Evolutionary conservation across 2,329 filamentous ascomycete genomes (phyloP), one percentile per base, ranked within the genome.

Genomic region (Microcera coccophila): DNA sequence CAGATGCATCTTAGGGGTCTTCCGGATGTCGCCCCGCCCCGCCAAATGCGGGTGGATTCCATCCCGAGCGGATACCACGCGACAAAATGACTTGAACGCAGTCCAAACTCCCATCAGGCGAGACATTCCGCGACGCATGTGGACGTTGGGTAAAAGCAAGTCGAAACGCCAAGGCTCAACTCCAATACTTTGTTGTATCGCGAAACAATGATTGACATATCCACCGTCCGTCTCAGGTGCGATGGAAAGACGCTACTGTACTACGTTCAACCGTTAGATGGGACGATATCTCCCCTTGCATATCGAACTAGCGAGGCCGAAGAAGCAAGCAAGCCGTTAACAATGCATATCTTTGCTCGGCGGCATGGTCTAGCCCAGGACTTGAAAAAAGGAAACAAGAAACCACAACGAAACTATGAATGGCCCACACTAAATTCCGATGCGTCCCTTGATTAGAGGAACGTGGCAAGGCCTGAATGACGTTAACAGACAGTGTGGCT

Each of bases 321-420:
- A 41, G 38, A 47, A 29, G 32, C 29, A 34, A 39, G 21, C 29
- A 35, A 36, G 20, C 16, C 40, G 28, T 46, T 22, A 39, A 44
- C 32, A 28, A 45, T 40, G 12, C 10, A 15, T 24, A 11, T 20
- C 31, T 33, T 33, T 16, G 31, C 33, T 18, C 17, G 18, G 16
- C 16, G 33, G 33, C 33, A 19, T 17, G 16, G 33, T 20, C 17
- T 35, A 35, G 18, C 16, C 33, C 8, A 20, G 7, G 31, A 10
- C 36, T 37, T 34, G 38, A 43, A 48, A 48, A 46, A 47, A 50
- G 45, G 49, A 57, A 58, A 55, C 51, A 45, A 43, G 42, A 52
- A 57, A 51, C 49, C 52, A 46, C 46, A 58, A 58, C 55, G 53
- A 58, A 58, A 58, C 55, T 53, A 44, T 54, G 45, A 37, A 42